These are phyloP conservation scores for Pelagophyceae sp. DNA, from an alignment of 352 stramenopile species.

Conservation along the genomic window DNA sequence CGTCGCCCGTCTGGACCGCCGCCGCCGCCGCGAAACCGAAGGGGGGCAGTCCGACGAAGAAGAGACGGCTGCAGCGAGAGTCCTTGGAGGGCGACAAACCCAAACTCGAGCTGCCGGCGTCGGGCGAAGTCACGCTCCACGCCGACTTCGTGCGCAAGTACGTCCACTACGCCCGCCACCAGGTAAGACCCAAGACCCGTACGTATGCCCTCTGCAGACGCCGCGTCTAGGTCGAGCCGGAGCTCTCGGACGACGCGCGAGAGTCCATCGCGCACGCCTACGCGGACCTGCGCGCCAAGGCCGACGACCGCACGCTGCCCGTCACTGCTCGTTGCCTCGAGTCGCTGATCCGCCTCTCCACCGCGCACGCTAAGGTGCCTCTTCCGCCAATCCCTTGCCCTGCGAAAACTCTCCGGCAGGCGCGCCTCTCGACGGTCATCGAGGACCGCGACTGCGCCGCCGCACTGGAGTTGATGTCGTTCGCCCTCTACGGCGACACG, in stretches of 20 bases:
- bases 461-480: slow-evolving; percentile 91
- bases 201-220: slow-evolving; percentile 45
- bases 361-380: slow-evolving; percentile 90
- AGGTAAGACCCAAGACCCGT: slow-evolving; percentile 63
- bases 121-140: slow-evolving; percentile 68
- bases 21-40: not conserved
- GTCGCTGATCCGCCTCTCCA: slow-evolving; percentile 97
- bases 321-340: slow-evolving; percentile 95
- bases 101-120: slow-evolving; percentile 31
- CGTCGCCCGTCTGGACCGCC: not conserved
- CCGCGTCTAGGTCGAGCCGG: slow-evolving; percentile 37
- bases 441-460: slow-evolving; percentile 48
- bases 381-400: slow-evolving; percentile 47
- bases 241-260: slow-evolving; percentile 47
- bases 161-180: slow-evolving; percentile 96
- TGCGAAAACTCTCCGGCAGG: slow-evolving; percentile 18
- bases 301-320: slow-evolving; percentile 71
- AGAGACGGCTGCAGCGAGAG: not conserved
- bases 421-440: slow-evolving; percentile 42
- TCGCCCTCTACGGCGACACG: slow-evolving; percentile 92
- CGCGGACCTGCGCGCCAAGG: slow-evolving; percentile 87
- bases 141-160: slow-evolving; percentile 98
- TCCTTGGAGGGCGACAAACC: slow-evolving; percentile 37
- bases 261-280: slow-evolving; percentile 93
- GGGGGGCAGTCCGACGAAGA: not conserved